Evolutionary conservation across 139 green algal species (phyloP).

Genomic region (Chlamydomonas schloesseri): DNA sequence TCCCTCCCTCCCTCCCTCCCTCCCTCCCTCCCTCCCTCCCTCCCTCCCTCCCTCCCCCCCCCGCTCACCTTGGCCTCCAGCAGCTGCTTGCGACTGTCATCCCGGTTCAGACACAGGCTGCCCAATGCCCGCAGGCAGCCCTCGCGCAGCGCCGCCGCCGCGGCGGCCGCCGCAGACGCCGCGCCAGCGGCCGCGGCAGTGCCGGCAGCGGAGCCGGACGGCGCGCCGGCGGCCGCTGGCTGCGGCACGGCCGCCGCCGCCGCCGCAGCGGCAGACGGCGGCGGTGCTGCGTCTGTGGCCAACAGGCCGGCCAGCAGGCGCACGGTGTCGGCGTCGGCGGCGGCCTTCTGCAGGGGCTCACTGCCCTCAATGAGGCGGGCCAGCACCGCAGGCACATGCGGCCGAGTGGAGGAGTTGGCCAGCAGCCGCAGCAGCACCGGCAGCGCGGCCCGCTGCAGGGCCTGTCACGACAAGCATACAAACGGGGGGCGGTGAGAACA

Average conservation of each 20-base stretch:
- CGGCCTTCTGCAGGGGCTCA: slow-evolving; percentile 69
- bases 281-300: slow-evolving; percentile 14
- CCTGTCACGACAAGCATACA: too few species aligned
- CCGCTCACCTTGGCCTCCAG: slow-evolving; percentile 62
- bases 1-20: too few species aligned
- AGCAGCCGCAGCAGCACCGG: slow-evolving; percentile 46
- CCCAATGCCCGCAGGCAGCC: slow-evolving; percentile 74
- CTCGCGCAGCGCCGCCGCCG: slow-evolving; percentile 47
- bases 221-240: too few species aligned
- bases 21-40: neutral
- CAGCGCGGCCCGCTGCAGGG: slow-evolving; percentile 35
- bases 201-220: neutral
- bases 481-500: too few species aligned
- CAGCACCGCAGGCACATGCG: slow-evolving; percentile 28
- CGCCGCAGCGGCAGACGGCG: neutral
- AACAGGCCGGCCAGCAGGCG: slow-evolving; percentile 64
- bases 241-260: neutral
- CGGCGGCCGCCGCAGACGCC: neutral
- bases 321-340: slow-evolving; percentile 73
- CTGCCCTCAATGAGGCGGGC: slow-evolving; percentile 45
- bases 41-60: neutral
- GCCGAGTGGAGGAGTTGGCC: neutral
- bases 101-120: slow-evolving; percentile 68
- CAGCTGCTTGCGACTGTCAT: slow-evolving; percentile 76
- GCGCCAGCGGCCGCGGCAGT: neutral